phyloP scores from a whole-genome alignment of 2,329 filamentous ascomycete genomes.

The Calonectria hongkongensis region DNA sequence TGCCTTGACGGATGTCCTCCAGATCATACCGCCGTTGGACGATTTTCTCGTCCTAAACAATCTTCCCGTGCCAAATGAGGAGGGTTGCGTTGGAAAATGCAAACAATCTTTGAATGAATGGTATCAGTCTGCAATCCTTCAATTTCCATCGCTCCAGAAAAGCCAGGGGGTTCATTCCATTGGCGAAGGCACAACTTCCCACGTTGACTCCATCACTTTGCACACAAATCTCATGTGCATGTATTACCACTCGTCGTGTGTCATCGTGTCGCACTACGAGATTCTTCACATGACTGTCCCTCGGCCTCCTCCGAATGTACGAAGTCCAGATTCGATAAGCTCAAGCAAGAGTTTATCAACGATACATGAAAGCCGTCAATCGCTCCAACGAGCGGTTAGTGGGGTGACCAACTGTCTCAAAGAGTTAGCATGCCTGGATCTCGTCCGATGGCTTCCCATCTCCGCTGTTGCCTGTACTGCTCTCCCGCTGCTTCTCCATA shows the following conservation, averaged over 20 bases:
- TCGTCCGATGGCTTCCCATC: not conserved
- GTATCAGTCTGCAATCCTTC: not conserved
- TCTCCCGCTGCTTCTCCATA: not conserved
- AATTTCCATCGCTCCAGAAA: not conserved
- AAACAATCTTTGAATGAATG: not conserved
- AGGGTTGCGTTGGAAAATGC: not conserved
- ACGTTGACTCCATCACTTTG: not conserved
- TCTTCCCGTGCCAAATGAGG: not conserved
- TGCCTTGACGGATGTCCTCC: slow-evolving; percentile 37
- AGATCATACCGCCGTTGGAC: not conserved
- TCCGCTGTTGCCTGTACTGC: slow-evolving; percentile 2
- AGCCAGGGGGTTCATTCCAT: not conserved
- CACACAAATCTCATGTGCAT: slow-evolving; percentile 12
- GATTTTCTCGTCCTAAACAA: not conserved
- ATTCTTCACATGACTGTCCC: slow-evolving; percentile 5
- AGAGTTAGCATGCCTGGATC: not conserved
- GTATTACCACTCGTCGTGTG: slow-evolving; percentile 14
- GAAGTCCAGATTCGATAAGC: not conserved
- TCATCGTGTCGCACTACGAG: slow-evolving; percentile 12
- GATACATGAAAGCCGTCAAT: slow-evolving; percentile 6
- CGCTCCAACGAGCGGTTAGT: slow-evolving; percentile 2
- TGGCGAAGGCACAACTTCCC: not conserved
- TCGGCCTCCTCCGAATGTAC: not conserved
- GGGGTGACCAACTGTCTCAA: not conserved
- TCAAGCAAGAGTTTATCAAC: not conserved